Percentiles rank a stretch among this genome's conserved stretches.
Evolutionary conservation across 2,329 filamentous ascomycete species (phyloP).

Genomic region (Trichoderma asperellum): DNA sequence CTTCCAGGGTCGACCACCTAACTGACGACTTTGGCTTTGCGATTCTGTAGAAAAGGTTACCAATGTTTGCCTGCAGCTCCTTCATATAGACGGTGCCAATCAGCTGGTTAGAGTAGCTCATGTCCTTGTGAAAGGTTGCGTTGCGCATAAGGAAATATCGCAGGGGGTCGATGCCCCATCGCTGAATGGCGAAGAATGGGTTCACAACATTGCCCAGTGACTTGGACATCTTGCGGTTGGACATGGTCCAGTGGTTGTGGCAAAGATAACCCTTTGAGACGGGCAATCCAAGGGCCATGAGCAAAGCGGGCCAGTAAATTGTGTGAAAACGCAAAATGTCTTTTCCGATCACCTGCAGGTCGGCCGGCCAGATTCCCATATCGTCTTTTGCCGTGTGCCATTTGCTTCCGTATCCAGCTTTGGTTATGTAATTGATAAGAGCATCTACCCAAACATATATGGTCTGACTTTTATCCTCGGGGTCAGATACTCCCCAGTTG

Average conservation of each 20-base stretch:
- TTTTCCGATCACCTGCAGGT: conserved; percentile 92
- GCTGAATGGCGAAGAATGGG: conserved; percentile 85
- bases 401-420: conserved; percentile 68
- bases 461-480: conserved; percentile 81
- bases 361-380: conserved; percentile 79
- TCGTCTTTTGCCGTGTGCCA: conserved; percentile 69
- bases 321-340: conserved; percentile 96
- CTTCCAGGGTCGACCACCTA: conserved; percentile 66
- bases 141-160: conserved; percentile 86
- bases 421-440: conserved; percentile 90
- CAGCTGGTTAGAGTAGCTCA: conserved; percentile 79
- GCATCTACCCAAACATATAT: conserved; percentile 99
- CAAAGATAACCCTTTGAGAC: conserved; percentile 79
- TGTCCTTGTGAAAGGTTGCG: conserved; percentile 75
- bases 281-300: conserved; percentile 83
- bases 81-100: conserved; percentile 81
- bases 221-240: conserved; percentile 93
- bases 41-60: conserved; percentile 77
- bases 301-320: conserved; percentile 96
- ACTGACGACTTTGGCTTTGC: conserved; percentile 59
- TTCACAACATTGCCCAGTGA: conserved; percentile 94
- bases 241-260: conserved; percentile 95
- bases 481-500: conserved; percentile 87
- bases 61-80: conserved; percentile 73
- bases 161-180: conserved; percentile 85